phyloP scores from a whole-genome alignment of 345 rosid genomes.

The Lepidium sativum region DNA sequence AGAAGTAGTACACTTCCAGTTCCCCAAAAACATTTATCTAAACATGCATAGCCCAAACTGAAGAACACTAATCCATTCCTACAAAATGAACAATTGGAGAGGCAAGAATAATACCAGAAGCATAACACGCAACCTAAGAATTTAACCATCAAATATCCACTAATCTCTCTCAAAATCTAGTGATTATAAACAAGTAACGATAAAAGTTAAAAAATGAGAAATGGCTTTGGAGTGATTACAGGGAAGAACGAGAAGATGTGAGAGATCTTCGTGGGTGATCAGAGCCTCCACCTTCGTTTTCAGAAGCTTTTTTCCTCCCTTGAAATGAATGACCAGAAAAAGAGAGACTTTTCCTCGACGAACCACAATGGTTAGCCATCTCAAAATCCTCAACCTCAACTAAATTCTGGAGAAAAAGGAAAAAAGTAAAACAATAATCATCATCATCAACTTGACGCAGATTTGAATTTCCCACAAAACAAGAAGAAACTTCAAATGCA shows the following conservation, averaged over 20 bases:
- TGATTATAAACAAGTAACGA: background rate
- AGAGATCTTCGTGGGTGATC: conserved; percentile 54
- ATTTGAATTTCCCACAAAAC: background rate
- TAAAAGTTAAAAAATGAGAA: background rate
- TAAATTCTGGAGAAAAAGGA: conserved; percentile 6
- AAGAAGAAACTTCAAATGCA: background rate
- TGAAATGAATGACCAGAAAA: conserved; percentile 32
- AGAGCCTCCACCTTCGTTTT: conserved; percentile 32
- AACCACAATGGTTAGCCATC: conserved; percentile 70
- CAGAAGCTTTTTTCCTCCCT: conserved; percentile 48
- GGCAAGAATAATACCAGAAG: background rate
- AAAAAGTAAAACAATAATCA: background rate
- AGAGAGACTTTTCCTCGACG: conserved; percentile 60
- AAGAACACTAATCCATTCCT: background rate
- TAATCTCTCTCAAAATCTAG: background rate
- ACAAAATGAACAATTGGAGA: background rate
- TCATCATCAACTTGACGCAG: background rate
- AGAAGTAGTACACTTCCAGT: background rate
- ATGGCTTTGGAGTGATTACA: conserved; percentile 29
- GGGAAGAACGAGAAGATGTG: conserved; percentile 48
- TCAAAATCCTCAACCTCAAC: background rate
- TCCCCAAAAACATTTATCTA: background rate
- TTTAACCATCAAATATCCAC: background rate
- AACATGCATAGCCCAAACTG: background rate
- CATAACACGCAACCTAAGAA: no score